Base-by-base conservation (phyloP, 139 green algal species). In the Tetradesmus obliquus region DNA sequence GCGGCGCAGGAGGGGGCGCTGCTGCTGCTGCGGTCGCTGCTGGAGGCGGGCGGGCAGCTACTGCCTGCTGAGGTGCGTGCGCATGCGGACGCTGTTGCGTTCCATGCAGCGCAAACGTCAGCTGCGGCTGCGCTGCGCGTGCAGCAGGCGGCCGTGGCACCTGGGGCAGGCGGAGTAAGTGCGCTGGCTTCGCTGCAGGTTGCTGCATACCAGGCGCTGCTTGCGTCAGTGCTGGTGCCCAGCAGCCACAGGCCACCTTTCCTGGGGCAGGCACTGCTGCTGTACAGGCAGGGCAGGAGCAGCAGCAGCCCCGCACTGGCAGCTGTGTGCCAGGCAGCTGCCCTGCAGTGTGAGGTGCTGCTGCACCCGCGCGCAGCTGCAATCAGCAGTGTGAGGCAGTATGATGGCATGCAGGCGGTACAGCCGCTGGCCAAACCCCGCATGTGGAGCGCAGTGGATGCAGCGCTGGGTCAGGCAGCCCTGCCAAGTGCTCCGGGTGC, bases 211-310 rank as follows among this genome's bases (percentile, higher is more conserved):
- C 80, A 84, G 22, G 92, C 93, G n/a, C 94, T 97, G 74, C 84
- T 96, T 51, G 91, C 94, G 0, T 95, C 92, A 13, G 80, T 97
- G 86, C 91, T 96, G 84, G 94, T 94, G 81, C 94, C 95, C 0
- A 86, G 58, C 54, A 76, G 86, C 19, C 92, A 94, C 85, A 91
- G 92, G 3, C 95, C 93, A 13, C 90, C 92, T 4, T 94, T 95
- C 90, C 91, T 97, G 13, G 57, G 92, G 1, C 74, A 93, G 17
- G 95, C 93, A 2, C 79, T 97, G 57, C 66, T 58, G 54, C 90
- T 97, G 79, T 94, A 95, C 71, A 79, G 54, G 54, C 58, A 82
- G 9, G 87, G 82, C n/a, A 79, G 72, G 45, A 71, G 79, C 53
- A 91, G 60, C 19, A 89, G 9, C 32, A 55, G 57, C 15, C 45